Conservation (phyloP, 2,329 filamentous ascomycete species). For the Amauroascus verrucosus region DNA sequence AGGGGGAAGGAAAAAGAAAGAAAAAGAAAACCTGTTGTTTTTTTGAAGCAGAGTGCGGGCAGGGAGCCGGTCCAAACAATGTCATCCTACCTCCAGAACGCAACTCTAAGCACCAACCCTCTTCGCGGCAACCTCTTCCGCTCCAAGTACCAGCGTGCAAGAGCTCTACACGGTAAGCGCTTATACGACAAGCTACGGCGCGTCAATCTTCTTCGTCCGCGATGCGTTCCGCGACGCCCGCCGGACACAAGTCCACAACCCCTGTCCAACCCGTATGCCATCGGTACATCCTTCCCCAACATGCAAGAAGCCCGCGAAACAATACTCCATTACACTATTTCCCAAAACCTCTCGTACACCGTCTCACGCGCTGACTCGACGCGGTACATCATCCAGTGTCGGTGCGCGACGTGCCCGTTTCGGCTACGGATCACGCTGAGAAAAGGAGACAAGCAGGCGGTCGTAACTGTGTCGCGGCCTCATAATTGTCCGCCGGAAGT, state of each 20-base stretch:
- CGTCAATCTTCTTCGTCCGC: not conserved
- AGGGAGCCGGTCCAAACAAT: too few relatives aligned
- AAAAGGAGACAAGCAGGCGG: conserved; percentile 3
- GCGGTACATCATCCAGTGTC: conserved; percentile 11
- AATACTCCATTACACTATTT: conserved; percentile 20
- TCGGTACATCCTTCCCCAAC: conserved; percentile 26
- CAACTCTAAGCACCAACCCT: conserved; percentile 5
- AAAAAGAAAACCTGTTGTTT: not conserved
- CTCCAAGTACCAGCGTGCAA: conserved; percentile 10
- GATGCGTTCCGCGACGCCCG: not conserved
- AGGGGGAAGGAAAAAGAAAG: too few relatives aligned
- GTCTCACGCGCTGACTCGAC: conserved; percentile 11
- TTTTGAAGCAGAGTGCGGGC: too few relatives aligned
- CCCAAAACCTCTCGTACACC: conserved; percentile 16
- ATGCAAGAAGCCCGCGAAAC: conserved; percentile 12
- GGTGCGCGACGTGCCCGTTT: conserved; percentile 4
- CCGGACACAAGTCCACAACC: not conserved
- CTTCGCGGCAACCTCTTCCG: conserved; percentile 8
- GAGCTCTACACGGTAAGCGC: conserved; percentile 3
- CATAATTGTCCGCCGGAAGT: conserved; percentile 8
- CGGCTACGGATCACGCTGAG: conserved; percentile 5
- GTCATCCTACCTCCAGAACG: conserved; percentile 10
- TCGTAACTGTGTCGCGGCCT: conserved; percentile 8
- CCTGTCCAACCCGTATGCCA: conserved; percentile 19
- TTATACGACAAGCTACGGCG: conserved; percentile 3